phyloP scores from a whole-genome alignment of 2,329 filamentous ascomycete species.

The Pleurostoma richardsiae region DNA sequence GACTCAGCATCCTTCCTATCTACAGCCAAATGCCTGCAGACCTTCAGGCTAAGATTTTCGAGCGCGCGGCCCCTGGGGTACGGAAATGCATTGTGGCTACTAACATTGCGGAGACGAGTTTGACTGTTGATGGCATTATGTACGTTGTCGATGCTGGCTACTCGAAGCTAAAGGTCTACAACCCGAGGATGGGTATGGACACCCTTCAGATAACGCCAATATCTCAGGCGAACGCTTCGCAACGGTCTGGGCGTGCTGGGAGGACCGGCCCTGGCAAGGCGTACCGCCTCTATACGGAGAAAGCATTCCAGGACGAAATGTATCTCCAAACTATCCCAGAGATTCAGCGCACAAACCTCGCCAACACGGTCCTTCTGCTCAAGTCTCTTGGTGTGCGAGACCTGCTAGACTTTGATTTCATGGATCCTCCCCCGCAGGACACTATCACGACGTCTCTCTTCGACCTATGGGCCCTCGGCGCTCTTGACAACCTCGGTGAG shows the following conservation, averaged over 20 bases:
- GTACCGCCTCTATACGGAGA: constrained; percentile 89
- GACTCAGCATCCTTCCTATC: constrained; percentile 90
- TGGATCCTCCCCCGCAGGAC: constrained; percentile 97
- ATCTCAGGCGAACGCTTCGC: constrained; percentile 91
- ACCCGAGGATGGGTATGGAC: constrained; percentile 98
- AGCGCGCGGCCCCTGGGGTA: constrained; percentile 81
- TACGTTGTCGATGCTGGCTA: constrained; percentile 96
- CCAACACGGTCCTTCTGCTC: constrained; percentile 88
- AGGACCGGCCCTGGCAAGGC: constrained; percentile 93
- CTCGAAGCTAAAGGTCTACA: constrained; percentile 97
- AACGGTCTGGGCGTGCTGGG: constrained; percentile 88
- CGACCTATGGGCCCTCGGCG: constrained; percentile 93
- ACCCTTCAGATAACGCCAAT: constrained; percentile 97
- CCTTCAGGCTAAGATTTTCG: constrained; percentile 95
- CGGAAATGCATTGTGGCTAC: constrained; percentile 97
- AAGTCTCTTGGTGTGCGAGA: constrained; percentile 95
- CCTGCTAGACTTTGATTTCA: constrained; percentile 94
- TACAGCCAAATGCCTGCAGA: constrained; percentile 99
- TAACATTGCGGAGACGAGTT: constrained; percentile 95
- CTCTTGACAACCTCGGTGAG: constrained; percentile 88
- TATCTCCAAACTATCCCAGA: constrained; percentile 97
- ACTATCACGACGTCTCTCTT: constrained; percentile 97
- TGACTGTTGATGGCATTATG: constrained; percentile 99
- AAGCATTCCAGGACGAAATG: constrained; percentile 91
- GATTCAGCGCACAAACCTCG: constrained; percentile 92